Base-by-base conservation (phyloP, 2,329 filamentous ascomycete genomes). In the Fusarium chuoi region DNA sequence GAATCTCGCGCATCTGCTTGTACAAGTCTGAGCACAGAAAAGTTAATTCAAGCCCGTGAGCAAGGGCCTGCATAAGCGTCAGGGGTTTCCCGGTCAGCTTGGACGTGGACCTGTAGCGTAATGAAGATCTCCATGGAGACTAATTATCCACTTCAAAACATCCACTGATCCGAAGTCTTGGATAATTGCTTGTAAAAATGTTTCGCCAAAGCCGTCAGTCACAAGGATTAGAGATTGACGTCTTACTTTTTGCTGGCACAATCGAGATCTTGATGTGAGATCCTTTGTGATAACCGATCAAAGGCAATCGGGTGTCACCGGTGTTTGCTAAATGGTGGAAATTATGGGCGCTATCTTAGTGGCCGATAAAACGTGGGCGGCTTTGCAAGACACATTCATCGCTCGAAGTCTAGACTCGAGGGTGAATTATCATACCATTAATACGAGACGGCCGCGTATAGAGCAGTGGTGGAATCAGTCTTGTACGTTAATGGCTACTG, bases 321-420 rank as follows among this genome's bases (percentile, higher is more conserved):
- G 20, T 42, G 9, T 26, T 9, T 42, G 14, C 1, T 28, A 33
- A 56, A 42, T 61, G 58, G 49, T 36, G n/a, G 33, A n/a, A 28
- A 41, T 14, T 26, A 7, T 56, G 18, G 36, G 38, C 36, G 15
- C 58, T 26, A 36, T 44, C 20, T 42, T 57, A 36, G 58, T 6
- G 36, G 58, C 58, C 58, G 48, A 57, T 35, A 56, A 26, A 60
- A 17, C 46, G 17, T 55, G 46, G 57, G 33, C n/a, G 20, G 33
- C 15, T 6, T 35, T 28, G 20, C 30, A 49, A 52, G n/a, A 26
- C n/a, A 36, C 0, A 0, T 0, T 18, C 20, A 3, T 20, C 17
- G 20, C 30, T 8, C 22, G 1, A 8, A 17, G 24, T 45, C 38
- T 15, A 57, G 22, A 48, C n/a, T 36, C 18, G 41, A 49, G 5